Evolutionary conservation across 495 filamentous ascomycete genomes (phyloP).

Genomic region (Hypoxylon perforatum): DNA sequence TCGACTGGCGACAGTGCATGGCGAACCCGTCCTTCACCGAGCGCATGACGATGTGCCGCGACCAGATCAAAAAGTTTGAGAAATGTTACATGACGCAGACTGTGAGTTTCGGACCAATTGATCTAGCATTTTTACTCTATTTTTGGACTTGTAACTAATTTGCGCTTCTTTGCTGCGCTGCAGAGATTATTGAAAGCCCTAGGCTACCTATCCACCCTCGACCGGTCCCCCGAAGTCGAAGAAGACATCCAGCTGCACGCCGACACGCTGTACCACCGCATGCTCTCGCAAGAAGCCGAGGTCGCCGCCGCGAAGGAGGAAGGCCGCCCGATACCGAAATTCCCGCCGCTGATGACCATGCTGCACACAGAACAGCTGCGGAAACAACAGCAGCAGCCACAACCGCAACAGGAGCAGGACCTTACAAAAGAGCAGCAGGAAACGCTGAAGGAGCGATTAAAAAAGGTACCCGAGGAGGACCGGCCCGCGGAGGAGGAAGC

Average conservation of each 20-base stretch:
- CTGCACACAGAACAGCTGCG: conserved; percentile 14
- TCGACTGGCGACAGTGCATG: conserved; percentile 80
- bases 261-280: conserved; percentile 85
- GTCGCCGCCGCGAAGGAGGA: conserved; percentile 74
- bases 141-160: not conserved
- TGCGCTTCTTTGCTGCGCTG: not conserved
- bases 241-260: conserved; percentile 97
- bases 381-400: conserved; percentile 15
- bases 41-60: conserved; percentile 76
- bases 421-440: conserved; percentile 49
- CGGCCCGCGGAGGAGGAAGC: conserved; percentile 73
- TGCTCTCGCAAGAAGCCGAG: conserved; percentile 79
- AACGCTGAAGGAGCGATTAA: conserved; percentile 64
- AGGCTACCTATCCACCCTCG: conserved; percentile 79
- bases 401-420: conserved; percentile 32
- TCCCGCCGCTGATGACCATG: conserved; percentile 56
- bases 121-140: not conserved
- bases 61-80: conserved; percentile 75
- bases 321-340: conserved; percentile 62
- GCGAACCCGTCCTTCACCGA: conserved; percentile 67
- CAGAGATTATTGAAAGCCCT: conserved; percentile 88
- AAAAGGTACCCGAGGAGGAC: conserved; percentile 70
- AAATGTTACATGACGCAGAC: conserved; percentile 85
- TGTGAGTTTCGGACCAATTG: conserved; percentile 58
- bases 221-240: conserved; percentile 73